Conservation (phyloP, 768 basidiomycete genomes). For the Psilocybe subaeruginosa region DNA sequence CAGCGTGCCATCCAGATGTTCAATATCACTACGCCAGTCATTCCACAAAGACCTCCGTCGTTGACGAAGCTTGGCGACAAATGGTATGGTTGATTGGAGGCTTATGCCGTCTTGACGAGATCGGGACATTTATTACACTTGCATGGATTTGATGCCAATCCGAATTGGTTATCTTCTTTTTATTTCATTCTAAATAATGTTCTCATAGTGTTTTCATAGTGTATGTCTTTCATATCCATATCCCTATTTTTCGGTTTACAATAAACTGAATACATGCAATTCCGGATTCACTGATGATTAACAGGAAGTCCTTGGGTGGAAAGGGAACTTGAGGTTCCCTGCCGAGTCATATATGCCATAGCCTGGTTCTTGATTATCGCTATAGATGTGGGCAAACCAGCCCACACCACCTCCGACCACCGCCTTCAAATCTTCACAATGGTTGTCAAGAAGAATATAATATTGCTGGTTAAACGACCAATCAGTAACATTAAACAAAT, state of each 20-base stretch:
- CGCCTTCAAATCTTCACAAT: constrained; percentile 66
- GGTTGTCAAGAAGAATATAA: constrained; percentile 60
- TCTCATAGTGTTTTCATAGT: neutral
- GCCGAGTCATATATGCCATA: constrained; percentile 65
- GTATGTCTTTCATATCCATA: neutral
- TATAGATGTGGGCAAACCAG: constrained; percentile 85
- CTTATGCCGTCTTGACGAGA: neutral
- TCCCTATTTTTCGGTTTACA: neutral
- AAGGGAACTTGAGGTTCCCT: constrained; percentile 61
- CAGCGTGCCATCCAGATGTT: constrained; percentile 90
- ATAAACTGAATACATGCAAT: neutral
- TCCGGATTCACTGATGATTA: constrained; percentile 24
- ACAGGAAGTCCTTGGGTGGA: constrained; percentile 63
- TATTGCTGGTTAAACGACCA: constrained; percentile 48
- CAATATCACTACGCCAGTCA: constrained; percentile 72
- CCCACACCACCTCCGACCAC: constrained; percentile 70
- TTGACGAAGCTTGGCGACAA: constrained; percentile 59
- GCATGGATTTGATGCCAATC: neutral
- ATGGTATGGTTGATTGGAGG: constrained; percentile 65
- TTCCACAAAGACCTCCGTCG: constrained; percentile 73
- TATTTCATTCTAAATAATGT: neutral
- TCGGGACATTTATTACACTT: neutral
- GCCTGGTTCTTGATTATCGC: constrained; percentile 65
- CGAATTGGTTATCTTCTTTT: neutral
- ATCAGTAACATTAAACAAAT: neutral